Evolutionary conservation across 176 grass and related monocot species (phyloP).

Genomic region (Paspalum notatum): DNA sequence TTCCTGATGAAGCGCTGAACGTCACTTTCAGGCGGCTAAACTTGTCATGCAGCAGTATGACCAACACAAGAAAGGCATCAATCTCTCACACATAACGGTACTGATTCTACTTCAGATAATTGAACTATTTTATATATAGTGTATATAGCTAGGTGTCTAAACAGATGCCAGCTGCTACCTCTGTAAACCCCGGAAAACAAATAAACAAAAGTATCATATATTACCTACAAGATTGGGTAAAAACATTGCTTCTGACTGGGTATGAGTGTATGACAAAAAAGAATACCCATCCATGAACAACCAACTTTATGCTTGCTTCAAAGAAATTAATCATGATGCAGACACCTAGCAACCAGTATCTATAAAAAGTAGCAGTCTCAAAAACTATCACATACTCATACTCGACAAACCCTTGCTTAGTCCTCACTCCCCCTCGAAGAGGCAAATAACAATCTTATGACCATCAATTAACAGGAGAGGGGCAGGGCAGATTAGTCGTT

Average conservation of each 20-base stretch:
- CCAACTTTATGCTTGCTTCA: slow-evolving; percentile 32
- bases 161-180: neutral
- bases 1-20: neutral
- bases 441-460: neutral
- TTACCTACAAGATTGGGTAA: slow-evolving; percentile 20
- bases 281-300: slow-evolving; percentile 30
- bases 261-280: slow-evolving; percentile 26
- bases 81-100: neutral
- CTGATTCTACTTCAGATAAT: neutral
- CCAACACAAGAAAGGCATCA: slow-evolving; percentile 43
- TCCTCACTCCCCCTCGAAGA: neutral
- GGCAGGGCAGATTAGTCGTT: no score
- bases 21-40: slow-evolving; percentile 19
- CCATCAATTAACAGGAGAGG: no score
- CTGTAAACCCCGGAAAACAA: neutral
- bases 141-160: slow-evolving; percentile 17
- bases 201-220: neutral
- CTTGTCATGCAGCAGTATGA: slow-evolving; percentile 11
- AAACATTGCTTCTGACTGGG: slow-evolving; percentile 32
- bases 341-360: neutral
- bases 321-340: slow-evolving; percentile 1
- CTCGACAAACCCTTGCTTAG: neutral
- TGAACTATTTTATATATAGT: slow-evolving; percentile 2
- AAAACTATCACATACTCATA: neutral
- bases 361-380: neutral